Base-by-base conservation (phyloP, 345 rosid genomes). In the Physaria fendleri region DNA sequence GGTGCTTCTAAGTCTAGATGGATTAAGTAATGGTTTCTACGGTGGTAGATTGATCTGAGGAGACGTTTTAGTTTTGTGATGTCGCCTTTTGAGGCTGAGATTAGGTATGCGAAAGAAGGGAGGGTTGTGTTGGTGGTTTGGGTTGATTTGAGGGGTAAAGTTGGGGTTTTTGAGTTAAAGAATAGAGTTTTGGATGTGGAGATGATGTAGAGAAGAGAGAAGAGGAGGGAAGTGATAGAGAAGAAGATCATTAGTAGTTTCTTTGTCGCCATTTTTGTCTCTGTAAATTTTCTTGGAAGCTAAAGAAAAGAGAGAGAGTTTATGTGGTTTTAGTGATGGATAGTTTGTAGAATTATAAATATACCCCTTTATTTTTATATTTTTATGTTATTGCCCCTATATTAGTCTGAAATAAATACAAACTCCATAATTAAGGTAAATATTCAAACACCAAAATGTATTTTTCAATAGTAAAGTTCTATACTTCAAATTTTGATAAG, bases 81-180 rank as follows among this genome's bases (percentile, higher is more conserved):
- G 54, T 92, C 96, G 0, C 98, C 98, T 54, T 52, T 82, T 0
- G 98, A 88, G 25, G 95, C 93, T 2, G 92, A 88, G 50, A 92
- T 76, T 37, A 92, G 64, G 87, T 88, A 88, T 2, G 96, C 95
- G 56, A 92, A 91, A 7, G 81, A 2, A 85, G 94, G 72, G 79
- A 84, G 4, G 78, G 72, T 59, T 58, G 58, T 59, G 59, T 62
- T 80, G 69, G 42, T 8, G 54, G 64, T 78, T 29, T 59, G 71
- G 7, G 18, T 38, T 11, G 63, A 49, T 71, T 62, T 73, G 2
- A 77, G 53, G 72, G 72, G 72, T 46, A 62, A 21, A 58, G 59
- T 47, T 11, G 83, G 87, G 16, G 17, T 38, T 56, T 59, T 81
- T 51, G 77, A 67, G 14, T 50, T 68, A 34, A 79, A 6, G 22